Evolutionary conservation across 129 eudicot species (phyloP), one percentile per base, ranked within the genome.

Genomic region (Silybum marianum): DNA sequence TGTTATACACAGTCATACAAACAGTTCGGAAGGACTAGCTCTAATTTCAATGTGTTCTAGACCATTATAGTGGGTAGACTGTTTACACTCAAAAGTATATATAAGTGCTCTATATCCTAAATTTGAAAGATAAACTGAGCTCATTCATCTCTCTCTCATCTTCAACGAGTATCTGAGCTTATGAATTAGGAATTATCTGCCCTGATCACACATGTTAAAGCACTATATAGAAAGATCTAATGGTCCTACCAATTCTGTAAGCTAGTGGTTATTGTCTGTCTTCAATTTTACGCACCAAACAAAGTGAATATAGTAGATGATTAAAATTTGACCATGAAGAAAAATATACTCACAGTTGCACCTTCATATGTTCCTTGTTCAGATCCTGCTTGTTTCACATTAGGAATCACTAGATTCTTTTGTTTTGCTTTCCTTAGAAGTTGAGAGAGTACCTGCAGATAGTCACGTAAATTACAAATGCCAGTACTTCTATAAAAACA

Each of bases 311-410:
- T 21, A 51, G 36, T 26, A 40, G 38, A 80, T 73, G 51, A 40
- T 66, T 73, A 51, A 21, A 19, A 30, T 67, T 28, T 51, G 34
- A 23, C n/a, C 26, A 32, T 65, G 54, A 67, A 62, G 51, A 75
- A 65, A 0, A 10, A 68, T 78, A 77, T 19, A 91, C 98, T 91
- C 86, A 96, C 99, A 87, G 99, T 96, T 88, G 99, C 99, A 78
- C 99, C 99, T 90, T 96, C 99, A 80, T 78, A 96, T 22, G 99
- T 91, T 89, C 99, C 99, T 84, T 96, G 99, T 62, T 93, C 97
- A 40, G 98, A 89, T 90, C 98, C 99, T 76, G 93, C 92, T 73
- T 90, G 98, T 85, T 91, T 93, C 73, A 84, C 97, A 71, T 96
- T 96, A 2, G 99, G 99, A 71, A 96, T 80, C 73, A 96, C 89